Evolutionary conservation across 2,329 filamentous ascomycete species (phyloP), one percentile per base, ranked within the genome.

Genomic region (Chaetomium globosum): DNA sequence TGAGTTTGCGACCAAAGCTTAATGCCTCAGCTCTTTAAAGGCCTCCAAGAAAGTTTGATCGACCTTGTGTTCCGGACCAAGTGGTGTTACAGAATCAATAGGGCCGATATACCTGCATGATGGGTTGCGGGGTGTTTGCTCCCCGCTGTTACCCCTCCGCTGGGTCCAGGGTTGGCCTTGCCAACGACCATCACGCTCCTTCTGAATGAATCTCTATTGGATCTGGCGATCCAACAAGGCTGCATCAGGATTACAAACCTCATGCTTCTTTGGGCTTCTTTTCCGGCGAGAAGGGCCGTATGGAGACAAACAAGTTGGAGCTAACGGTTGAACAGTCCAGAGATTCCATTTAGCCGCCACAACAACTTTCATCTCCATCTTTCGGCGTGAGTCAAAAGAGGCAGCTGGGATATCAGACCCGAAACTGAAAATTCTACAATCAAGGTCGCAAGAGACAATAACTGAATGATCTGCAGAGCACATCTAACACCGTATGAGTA

Each of bases 81-180:
- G 21, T 31, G 28, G 21, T 55, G 46, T 49, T 28, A 10, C 61
- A 51, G 62, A 36, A 23, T 51, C 31, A 61, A 33, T 56, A 16
- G 3, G 43, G 31, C 62, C 62, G 62, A 43, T 43, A 9, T 9
- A 9, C 13, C 49, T 56, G 39, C 57, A 64, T 48, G 55, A 12
- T 36, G 33, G 33, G 62, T 26, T 52, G 63, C 57, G 63, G 63
- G 63, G 63, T 55, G 26, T 13, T 48, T 8, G 49, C 7, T n/a
- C 55, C 55, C 61, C 48, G 49, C 48, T 23, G 26, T 36, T 65
- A 58, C 63, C 63, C 63, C 58, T 65, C 58, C 31, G 46, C n/a
- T 33, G 43, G 26, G 23, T 26, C 19, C 57, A 13, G 56, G 49
- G 39, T 43, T 3, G 36, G 54, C 39, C 39, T 48, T 56, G 49